A percentile compares a stretch with the other conserved stretches of the same genome.
Conservation (phyloP, 306 rosid species). For the Leucaena leucocephala region DNA sequence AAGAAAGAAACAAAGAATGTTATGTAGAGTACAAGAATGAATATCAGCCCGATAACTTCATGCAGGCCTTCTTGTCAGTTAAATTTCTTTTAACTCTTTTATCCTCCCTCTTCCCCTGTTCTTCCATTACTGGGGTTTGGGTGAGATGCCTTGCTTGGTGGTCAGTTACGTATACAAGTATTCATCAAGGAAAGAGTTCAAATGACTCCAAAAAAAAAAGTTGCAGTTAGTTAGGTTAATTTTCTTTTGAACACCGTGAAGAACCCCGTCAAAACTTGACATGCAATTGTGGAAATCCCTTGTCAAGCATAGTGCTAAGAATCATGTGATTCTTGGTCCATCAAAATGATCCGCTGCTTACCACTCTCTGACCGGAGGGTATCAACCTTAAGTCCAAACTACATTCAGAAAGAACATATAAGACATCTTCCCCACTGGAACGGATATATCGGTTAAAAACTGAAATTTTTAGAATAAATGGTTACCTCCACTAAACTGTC, state of each 20-base stretch:
- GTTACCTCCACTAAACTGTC: constrained; percentile 81
- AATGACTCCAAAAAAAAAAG: constrained; percentile 36
- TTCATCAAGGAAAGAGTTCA: constrained; percentile 41
- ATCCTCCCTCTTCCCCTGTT: constrained; percentile 48
- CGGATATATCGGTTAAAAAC: not conserved
- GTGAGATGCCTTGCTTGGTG: constrained; percentile 40
- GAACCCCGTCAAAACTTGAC: constrained; percentile 38
- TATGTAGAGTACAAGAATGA: constrained; percentile 39
- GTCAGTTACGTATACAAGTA: constrained; percentile 52
- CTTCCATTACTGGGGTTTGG: constrained; percentile 48
- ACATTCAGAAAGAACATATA: constrained; percentile 20
- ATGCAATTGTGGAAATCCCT: constrained; percentile 33
- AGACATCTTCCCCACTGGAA: not conserved
- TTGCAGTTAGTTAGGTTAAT: constrained; percentile 42
- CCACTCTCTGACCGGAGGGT: constrained; percentile 83
- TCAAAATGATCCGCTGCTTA: constrained; percentile 85
- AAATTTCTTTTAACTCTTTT: constrained; percentile 37
- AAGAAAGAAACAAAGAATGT: constrained; percentile 27
- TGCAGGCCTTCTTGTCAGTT: constrained; percentile 40
- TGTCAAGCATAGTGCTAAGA: constrained; percentile 34
- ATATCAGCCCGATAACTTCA: constrained; percentile 40
- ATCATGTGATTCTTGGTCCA: constrained; percentile 70
- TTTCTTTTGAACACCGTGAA: constrained; percentile 36
- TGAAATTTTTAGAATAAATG: not conserved
- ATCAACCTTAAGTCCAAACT: constrained; percentile 85